These are phyloP conservation scores for Rusavskia elegans DNA, from an alignment of 495 filamentous ascomycete species.

Conservation along the genomic window DNA sequence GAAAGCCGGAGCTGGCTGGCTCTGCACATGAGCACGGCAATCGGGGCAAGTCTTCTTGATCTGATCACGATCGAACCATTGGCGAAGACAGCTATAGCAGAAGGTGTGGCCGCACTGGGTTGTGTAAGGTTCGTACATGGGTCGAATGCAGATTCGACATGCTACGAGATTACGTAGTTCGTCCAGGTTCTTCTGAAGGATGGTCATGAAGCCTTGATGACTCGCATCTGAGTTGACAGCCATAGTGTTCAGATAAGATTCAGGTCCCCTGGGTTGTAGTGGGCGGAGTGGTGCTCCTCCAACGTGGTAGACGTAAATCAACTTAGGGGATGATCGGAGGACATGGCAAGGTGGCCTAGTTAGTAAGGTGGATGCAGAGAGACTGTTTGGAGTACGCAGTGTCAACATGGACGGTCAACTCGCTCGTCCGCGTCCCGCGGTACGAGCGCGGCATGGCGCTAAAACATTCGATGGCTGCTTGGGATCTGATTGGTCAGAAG, in stretches of 20 bases:
- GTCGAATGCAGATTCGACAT: conserved; percentile 53
- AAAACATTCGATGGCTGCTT: too few species aligned
- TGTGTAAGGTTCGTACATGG: conserved; percentile 59
- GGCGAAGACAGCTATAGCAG: conserved; percentile 53
- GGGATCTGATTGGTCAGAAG: too few species aligned
- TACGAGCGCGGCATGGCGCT: too few species aligned
- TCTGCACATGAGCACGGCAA: conserved; percentile 43
- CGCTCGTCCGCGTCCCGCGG: too few species aligned
- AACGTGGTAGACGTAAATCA: too few species aligned
- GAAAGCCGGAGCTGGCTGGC: conserved; percentile 54
- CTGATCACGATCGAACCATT: conserved; percentile 46
- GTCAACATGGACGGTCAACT: too few species aligned
- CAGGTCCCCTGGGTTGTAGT: background rate
- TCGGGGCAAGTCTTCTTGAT: conserved; percentile 57
- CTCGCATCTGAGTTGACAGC: background rate
- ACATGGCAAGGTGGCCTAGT: too few species aligned
- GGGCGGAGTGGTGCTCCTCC: background rate
- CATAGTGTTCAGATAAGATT: background rate
- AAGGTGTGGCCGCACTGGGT: conserved; percentile 61
- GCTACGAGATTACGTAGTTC: conserved; percentile 35
- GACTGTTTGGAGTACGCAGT: too few species aligned
- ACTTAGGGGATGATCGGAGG: too few species aligned
- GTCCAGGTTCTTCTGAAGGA: conserved; percentile 33
- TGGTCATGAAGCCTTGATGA: conserved; percentile 14
- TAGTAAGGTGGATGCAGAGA: too few species aligned